Percentiles rank a stretch among this genome's conserved stretches.
Conservation (phyloP, 1,284 basidiomycete species). For the Exobasidium cylindrosporum region DNA sequence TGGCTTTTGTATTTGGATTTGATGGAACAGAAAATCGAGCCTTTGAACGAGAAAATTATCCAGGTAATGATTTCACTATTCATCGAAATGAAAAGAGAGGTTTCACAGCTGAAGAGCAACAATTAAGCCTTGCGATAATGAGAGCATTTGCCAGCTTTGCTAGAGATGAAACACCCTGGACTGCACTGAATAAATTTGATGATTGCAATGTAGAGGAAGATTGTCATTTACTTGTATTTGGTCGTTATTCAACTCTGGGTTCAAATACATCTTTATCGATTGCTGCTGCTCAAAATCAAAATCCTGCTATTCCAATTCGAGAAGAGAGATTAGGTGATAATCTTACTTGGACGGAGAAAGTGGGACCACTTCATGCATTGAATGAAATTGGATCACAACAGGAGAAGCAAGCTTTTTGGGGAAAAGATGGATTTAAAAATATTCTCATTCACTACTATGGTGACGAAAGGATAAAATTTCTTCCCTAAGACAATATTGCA, state of each 20-base stretch:
- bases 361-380: neutral
- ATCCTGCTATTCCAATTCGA: neutral
- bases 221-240: neutral
- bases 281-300: neutral
- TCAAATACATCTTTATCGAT: neutral
- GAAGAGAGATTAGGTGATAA: neutral
- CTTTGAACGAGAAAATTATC: conserved; percentile 5
- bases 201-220: neutral
- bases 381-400: neutral
- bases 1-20: conserved; percentile 31
- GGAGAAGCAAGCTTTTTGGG: conserved; percentile 4
- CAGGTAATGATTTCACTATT: neutral
- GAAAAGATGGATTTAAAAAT: conserved; percentile 1
- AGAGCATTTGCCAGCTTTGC: neutral
- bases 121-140: neutral
- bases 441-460: conserved; percentile 9
- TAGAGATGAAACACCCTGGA: conserved; percentile 2
- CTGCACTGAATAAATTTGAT: neutral
- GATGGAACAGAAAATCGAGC: conserved; percentile 14
- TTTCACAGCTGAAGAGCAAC: conserved; percentile 7
- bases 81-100: neutral
- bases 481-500: neutral
- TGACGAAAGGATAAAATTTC: conserved; percentile 1
- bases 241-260: neutral
- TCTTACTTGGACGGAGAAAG: neutral